Conservation (phyloP, 495 filamentous ascomycete species). For the Aspergillus affinis region DNA sequence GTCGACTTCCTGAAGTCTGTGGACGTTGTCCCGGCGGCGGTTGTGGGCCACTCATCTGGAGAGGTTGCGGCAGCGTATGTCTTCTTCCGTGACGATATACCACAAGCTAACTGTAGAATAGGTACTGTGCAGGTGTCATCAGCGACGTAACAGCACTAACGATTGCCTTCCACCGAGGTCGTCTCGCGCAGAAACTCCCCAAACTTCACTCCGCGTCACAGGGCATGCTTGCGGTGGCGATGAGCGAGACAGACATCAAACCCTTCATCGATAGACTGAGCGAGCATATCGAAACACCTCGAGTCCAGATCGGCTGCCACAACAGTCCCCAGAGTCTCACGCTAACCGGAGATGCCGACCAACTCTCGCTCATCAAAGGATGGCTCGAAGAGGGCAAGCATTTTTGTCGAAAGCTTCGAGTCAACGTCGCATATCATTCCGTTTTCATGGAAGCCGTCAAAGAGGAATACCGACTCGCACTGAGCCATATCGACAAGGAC, state of each 20-base stretch:
- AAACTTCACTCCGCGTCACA: conserved; percentile 25
- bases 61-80: conserved; percentile 38
- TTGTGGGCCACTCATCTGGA: conserved; percentile 42
- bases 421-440: conserved; percentile 59
- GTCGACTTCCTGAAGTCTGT: conserved; percentile 33
- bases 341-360: conserved; percentile 39
- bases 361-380: conserved; percentile 32
- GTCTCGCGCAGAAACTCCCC: conserved; percentile 43
- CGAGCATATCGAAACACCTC: conserved; percentile 11
- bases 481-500: not conserved
- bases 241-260: conserved; percentile 21
- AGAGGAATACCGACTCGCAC: not conserved
- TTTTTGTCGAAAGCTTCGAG: conserved; percentile 43
- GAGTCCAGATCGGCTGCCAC: conserved; percentile 41
- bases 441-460: conserved; percentile 36
- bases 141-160: conserved; percentile 25
- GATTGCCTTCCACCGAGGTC: conserved; percentile 36
- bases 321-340: conserved; percentile 48
- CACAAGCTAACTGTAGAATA: too few species aligned
- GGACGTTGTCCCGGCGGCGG: conserved; percentile 24
- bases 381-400: conserved; percentile 29
- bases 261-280: conserved; percentile 15
- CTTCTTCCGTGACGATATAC: too few species aligned
- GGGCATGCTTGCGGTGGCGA: conserved; percentile 40
- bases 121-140: conserved; percentile 20